phyloP scores from a whole-genome alignment of 495 filamentous ascomycete species.

The Hypoxylon trugodes region DNA sequence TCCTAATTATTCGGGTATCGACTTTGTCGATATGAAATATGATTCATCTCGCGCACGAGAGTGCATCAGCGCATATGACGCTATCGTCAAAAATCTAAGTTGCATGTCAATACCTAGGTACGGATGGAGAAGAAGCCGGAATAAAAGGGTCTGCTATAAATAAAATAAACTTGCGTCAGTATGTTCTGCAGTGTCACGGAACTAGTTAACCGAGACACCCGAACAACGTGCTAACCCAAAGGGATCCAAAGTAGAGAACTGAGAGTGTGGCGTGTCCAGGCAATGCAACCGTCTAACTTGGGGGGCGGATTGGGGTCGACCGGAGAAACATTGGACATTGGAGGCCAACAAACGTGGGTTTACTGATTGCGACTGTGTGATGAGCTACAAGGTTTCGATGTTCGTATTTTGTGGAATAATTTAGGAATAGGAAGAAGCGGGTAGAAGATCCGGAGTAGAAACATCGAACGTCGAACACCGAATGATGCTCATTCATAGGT shows the following conservation, averaged over 20 bases:
- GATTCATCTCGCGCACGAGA: background rate
- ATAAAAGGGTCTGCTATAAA: slow-evolving; percentile 29
- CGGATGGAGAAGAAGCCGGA: background rate
- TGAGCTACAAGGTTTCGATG: slow-evolving; percentile 4
- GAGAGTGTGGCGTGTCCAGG: slow-evolving; percentile 9
- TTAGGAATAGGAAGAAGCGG: background rate
- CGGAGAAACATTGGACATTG: slow-evolving; percentile 28
- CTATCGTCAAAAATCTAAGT: slow-evolving; percentile 31
- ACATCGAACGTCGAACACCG: slow-evolving; percentile 4
- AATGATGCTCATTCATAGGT: no score
- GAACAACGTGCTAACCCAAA: slow-evolving; percentile 17
- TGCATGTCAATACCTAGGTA: slow-evolving; percentile 21
- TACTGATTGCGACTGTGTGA: slow-evolving; percentile 16
- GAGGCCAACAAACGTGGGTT: slow-evolving; percentile 6
- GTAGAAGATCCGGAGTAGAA: background rate
- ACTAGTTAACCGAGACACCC: slow-evolving; percentile 31
- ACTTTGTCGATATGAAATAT: background rate
- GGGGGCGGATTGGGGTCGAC: slow-evolving; percentile 31
- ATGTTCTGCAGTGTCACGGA: slow-evolving; percentile 26
- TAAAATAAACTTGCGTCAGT: slow-evolving; percentile 22
- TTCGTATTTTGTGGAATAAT: background rate
- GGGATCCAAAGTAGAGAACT: slow-evolving; percentile 18
- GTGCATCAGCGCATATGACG: background rate
- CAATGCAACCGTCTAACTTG: slow-evolving; percentile 1
- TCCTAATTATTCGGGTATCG: background rate